Base-by-base conservation (phyloP, 495 filamentous ascomycete genomes). In the Penicillium argentinense region DNA sequence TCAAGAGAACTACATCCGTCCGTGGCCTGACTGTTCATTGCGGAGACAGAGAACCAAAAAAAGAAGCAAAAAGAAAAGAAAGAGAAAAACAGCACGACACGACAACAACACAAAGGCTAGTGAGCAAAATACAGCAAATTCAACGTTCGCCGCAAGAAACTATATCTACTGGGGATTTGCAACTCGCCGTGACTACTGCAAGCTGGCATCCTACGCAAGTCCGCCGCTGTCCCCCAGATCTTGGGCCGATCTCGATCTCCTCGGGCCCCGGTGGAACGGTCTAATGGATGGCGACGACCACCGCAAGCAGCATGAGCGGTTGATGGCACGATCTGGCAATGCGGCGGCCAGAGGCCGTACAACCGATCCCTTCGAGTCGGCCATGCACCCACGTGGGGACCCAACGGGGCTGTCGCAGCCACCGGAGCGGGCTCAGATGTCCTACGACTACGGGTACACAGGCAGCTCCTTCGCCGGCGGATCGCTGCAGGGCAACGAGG, bases 231-330 rank as follows among this genome's bases (percentile, higher is more conserved):
- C 80, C 67, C 80, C 78, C 64, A 72, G 72, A 67, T 70, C 75
- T 72, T 78, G 75, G 73, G 69, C 68, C 55, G 54, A 67, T 57
- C 60, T 71, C 55, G 63, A 72, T 66, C 56, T 59, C 67, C 59
- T 67, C 64, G 72, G 64, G 61, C 68, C 66, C 62, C 54, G 53
- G 56, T 59, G 68, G 66, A 55, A 63, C 60, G 63, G 58, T 49
- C 61, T 72, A 51, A 89, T 90, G 86, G 86, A 88, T 76, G 82
- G 85, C 71, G 78, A 82, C 59, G 79, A 76, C 64, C 76, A 82
- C 66, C 62, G 61, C 57, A 83, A 85, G 79, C 84, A 83, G 69
- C 79, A 86, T 77, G 85, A 86, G 58, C 72, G 48, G 16, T 58
- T 50, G 41, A 63, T 57, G 53, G 54, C 49, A 33, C 45, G 52